Percentiles rank a stretch among this genome's conserved stretches.
These are phyloP conservation scores for Suillus spraguei DNA, from an alignment of 768 basidiomycete genomes.

Conservation along the genomic window DNA sequence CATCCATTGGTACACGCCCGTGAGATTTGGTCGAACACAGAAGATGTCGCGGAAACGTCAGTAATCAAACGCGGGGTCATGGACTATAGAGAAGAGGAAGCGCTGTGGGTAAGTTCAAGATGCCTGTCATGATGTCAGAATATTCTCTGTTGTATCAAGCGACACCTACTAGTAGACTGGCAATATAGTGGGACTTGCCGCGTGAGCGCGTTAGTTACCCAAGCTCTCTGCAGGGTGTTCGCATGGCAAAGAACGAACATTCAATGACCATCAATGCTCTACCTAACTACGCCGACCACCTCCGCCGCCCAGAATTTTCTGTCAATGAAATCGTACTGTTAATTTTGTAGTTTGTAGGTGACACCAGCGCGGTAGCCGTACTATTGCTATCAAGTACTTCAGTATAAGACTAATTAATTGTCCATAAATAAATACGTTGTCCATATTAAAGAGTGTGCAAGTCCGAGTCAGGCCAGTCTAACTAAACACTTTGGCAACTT, in stretches of 20 bases:
- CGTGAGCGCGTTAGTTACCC: too few relatives aligned
- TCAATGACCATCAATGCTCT: not conserved
- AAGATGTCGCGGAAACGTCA: too few relatives aligned
- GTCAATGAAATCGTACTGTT: not conserved
- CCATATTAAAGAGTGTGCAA: not conserved
- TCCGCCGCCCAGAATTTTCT: not conserved
- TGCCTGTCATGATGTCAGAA: too few relatives aligned
- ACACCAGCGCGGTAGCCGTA: too few relatives aligned
- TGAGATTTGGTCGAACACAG: too few relatives aligned
- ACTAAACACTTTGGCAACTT: slow-evolving; percentile 2
- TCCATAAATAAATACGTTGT: not conserved
- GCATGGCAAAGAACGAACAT: not conserved
- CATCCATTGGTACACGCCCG: too few relatives aligned
- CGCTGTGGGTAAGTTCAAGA: too few relatives aligned
- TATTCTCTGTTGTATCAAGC: too few relatives aligned
- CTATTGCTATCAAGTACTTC: not conserved
- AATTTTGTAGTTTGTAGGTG: not conserved
- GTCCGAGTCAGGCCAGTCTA: not conserved
- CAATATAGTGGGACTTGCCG: too few relatives aligned
- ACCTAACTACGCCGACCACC: not conserved
- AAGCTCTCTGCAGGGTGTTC: not conserved
- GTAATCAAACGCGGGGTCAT: too few relatives aligned
- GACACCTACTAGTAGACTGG: too few relatives aligned
- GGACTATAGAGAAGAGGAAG: too few relatives aligned
- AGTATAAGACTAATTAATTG: not conserved